Base-by-base conservation (phyloP, 2,329 filamentous ascomycete species). In the Fusarium duplospermum region DNA sequence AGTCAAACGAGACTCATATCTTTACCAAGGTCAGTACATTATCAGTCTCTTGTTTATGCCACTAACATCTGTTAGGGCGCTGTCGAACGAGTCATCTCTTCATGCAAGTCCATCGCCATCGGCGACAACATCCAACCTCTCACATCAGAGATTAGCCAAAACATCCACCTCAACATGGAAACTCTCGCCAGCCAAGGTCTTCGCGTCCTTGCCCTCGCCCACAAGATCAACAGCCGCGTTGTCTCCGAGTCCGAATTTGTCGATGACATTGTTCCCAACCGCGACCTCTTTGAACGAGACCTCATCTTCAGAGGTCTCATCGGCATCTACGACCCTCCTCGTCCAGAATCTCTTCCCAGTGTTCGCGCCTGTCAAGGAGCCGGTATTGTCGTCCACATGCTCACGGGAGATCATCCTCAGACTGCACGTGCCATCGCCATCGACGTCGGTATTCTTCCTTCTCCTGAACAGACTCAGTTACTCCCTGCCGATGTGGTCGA, bases 321-420 rank as follows among this genome's bases (percentile, higher is more conserved):
- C 68, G 91, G 90, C 59, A 87, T 93, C 29, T 92, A 92, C 75
- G 91, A 93, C 72, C 91, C 91, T 11, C 91, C 91, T 69, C 90
- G 91, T 0, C 85, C 87, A 0, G 91, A 93, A 78, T 90, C 91
- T 4, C 71, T n/a, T 85, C 87, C 38, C 84, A 85, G 36, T 84
- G 89, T 92, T 40, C 82, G 83, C 54, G 82, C 86, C 58, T 91
- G 89, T 74, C 87, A 90, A 72, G 83, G 84, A 35, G 89, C 90
- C 24, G 89, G 89, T 50, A 90, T 91, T 60, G 84, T 85, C 60
- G 89, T 91, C 3, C 89, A 91, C 78, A 91, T 92, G 89, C 86
- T 91, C 13, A 92, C 90, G 10, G 89, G 90, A 67, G 90, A 92
- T 71, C 89, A 92, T 76, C 87, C 87, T 1, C 86, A 88, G 54